Base-by-base conservation (phyloP, 306 rosid genomes). In the Dryas alaskensis region DNA sequence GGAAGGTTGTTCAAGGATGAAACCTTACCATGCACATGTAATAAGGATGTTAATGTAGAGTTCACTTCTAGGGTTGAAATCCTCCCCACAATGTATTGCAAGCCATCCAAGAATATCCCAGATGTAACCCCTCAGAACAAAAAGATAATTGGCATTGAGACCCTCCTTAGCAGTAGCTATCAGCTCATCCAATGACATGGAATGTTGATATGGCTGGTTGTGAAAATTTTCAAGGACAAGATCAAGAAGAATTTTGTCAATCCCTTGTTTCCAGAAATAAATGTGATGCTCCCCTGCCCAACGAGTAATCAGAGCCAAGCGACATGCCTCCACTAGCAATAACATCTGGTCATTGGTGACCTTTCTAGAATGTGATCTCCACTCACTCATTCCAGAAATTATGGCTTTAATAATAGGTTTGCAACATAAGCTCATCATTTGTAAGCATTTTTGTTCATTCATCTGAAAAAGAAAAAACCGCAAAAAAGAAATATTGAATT, bases 31-130 rank as follows among this genome's bases (percentile, higher is more conserved):
- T 61, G 97, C 90, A 83, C 85, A 86, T 52, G 75, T 65, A 39
- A 93, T 87, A 54, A 93, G 91, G 51, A 81, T 46, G 80, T 85
- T 84, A 68, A 88, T 72, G 76, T 70, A 70, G 81, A 74, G 71
- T 45, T 83, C 82, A 54, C 71, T 86, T 73, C 48, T 50, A 46
- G 84, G 86, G 75, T 84, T 72, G 70, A 89, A 85, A 77, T 79
- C 90, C 85, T 86, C 89, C 73, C 79, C 79, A 57, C 83, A 85
- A 72, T 91, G 92, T 64, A 82, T 75, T 43, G 81, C 84, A 76
- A 93, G 93, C 86, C 90, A 88, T 76, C 98, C 97, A 55, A 93
- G 92, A 86, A 89, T 89, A 81, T 93, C 91, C 98, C 94, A 93
- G 72, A 85, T 44, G 61, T 85, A 87, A 69, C 75, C 79, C 81